These are phyloP conservation scores for Aureobasidium sp. DNA, from an alignment of 2,329 filamentous ascomycete species.

Conservation along the genomic window DNA sequence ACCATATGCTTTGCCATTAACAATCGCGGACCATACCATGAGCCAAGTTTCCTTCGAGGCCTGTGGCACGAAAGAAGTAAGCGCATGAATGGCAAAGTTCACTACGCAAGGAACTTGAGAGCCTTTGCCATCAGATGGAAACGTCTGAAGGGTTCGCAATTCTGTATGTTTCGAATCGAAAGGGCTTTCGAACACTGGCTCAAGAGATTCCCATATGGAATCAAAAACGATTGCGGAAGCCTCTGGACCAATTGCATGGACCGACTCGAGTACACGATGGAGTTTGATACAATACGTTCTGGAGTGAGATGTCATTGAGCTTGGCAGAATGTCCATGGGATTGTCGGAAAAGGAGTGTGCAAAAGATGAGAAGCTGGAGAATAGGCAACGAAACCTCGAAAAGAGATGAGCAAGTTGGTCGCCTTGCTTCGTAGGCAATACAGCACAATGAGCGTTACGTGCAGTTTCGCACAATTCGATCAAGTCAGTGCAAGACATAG, in stretches of 20 bases:
- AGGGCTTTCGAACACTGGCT: constrained; percentile 12
- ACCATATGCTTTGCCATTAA: constrained; percentile 15
- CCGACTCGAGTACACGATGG: not conserved
- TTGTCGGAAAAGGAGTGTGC: constrained; percentile 2
- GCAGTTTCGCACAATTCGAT: not conserved
- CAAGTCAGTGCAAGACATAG: not conserved
- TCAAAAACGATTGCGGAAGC: constrained; percentile 2
- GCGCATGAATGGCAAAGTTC: not conserved
- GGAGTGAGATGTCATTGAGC: not conserved
- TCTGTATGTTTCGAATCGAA: not conserved
- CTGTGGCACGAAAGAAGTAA: constrained; percentile 3
- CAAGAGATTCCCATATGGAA: constrained; percentile 9
- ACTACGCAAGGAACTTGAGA: not conserved
- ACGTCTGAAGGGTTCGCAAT: not conserved
- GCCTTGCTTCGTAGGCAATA: not conserved
- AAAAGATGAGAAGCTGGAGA: not conserved
- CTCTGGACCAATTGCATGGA: not conserved
- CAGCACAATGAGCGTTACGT: not conserved
- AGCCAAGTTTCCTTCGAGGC: constrained; percentile 1
- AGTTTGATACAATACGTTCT: not conserved
- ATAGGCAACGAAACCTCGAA: not conserved
- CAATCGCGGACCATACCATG: constrained; percentile 2
- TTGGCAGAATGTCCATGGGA: not conserved
- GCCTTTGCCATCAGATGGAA: not conserved
- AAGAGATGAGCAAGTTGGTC: not conserved